Percentiles rank a stretch among this genome's conserved stretches.
These are phyloP conservation scores for Herpotrichia juniperi DNA, from an alignment of 2,329 filamentous ascomycete species.

Conservation along the genomic window DNA sequence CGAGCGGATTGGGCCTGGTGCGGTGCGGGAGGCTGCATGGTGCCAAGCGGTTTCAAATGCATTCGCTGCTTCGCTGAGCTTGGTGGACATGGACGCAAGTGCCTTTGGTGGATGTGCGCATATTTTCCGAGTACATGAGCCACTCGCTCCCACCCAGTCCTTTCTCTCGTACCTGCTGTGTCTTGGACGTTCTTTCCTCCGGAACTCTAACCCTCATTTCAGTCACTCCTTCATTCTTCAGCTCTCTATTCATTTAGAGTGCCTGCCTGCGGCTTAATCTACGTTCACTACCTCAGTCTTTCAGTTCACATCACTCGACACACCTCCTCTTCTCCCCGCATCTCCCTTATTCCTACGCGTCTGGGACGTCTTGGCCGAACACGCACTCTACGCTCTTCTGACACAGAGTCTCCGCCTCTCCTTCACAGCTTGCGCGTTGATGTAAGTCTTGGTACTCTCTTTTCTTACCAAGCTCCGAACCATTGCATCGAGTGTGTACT, in stretches of 20 bases:
- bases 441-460: conserved; percentile 34
- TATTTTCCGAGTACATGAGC: conserved; percentile 34
- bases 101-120: conserved; percentile 11
- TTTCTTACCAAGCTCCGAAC: neutral
- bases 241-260: conserved; percentile 40
- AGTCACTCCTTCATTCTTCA: conserved; percentile 21
- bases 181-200: conserved; percentile 25
- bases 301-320: conserved; percentile 14
- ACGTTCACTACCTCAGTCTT: conserved; percentile 15
- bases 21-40: conserved; percentile 30
- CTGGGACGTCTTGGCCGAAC: conserved; percentile 48
- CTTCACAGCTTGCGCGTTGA: conserved; percentile 38
- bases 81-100: conserved; percentile 34
- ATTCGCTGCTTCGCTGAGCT: conserved; percentile 35
- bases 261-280: conserved; percentile 18
- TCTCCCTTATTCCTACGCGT: conserved; percentile 31
- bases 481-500: conserved; percentile 18
- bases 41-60: conserved; percentile 47
- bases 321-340: conserved; percentile 17
- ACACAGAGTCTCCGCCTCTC: conserved; percentile 32
- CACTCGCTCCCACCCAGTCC: conserved; percentile 18
- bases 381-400: conserved; percentile 28
- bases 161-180: conserved; percentile 7
- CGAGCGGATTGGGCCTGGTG: conserved; percentile 30
- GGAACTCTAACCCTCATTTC: conserved; percentile 6